phyloP scores from a whole-genome alignment of 345 rosid species.

The Dipteronia sinensis region DNA sequence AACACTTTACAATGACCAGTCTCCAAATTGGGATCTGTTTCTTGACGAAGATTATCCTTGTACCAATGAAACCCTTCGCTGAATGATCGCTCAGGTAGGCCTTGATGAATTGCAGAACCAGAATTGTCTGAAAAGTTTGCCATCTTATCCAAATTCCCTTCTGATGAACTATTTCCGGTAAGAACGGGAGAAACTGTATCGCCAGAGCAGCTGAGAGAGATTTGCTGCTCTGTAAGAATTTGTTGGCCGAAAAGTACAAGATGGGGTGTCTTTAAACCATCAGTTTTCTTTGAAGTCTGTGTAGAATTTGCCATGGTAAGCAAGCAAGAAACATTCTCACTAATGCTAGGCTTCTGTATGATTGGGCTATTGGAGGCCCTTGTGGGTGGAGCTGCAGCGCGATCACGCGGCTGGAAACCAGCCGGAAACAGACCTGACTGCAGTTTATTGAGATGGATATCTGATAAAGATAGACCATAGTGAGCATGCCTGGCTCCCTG shows the following conservation, averaged over 20 bases:
- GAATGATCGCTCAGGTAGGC: slow-evolving; percentile 33
- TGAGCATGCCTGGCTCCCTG: slow-evolving; percentile 98
- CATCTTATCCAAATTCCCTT: slow-evolving; percentile 37
- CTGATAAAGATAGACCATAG: slow-evolving; percentile 54
- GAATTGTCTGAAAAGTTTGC: slow-evolving; percentile 34
- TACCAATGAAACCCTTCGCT: slow-evolving; percentile 39
- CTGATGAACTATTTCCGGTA: slow-evolving; percentile 37
- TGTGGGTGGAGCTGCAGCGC: slow-evolving; percentile 32
- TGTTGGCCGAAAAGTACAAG: slow-evolving; percentile 65
- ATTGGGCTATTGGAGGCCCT: slow-evolving; percentile 33
- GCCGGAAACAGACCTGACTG: slow-evolving; percentile 43
- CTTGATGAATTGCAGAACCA: slow-evolving; percentile 37
- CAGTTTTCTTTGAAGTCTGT: slow-evolving; percentile 38
- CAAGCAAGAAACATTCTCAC: slow-evolving; percentile 46
- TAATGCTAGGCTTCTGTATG: slow-evolving; percentile 41
- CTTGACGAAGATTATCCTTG: slow-evolving; percentile 35
- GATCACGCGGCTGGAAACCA: slow-evolving; percentile 40
- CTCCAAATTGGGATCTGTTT: slow-evolving; percentile 35
- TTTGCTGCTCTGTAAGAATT: slow-evolving; percentile 51
- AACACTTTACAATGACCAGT: slow-evolving; percentile 59
- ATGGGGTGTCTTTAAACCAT: slow-evolving; percentile 38
- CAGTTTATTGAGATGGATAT: slow-evolving; percentile 58
- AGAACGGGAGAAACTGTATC: slow-evolving; percentile 35
- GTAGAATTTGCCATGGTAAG: slow-evolving; percentile 48
- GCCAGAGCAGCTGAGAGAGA: slow-evolving; percentile 44